A percentile compares a stretch with the other conserved stretches of the same genome.
Conservation (phyloP, 768 basidiomycete species). For the Hygrocybe coccinea region DNA sequence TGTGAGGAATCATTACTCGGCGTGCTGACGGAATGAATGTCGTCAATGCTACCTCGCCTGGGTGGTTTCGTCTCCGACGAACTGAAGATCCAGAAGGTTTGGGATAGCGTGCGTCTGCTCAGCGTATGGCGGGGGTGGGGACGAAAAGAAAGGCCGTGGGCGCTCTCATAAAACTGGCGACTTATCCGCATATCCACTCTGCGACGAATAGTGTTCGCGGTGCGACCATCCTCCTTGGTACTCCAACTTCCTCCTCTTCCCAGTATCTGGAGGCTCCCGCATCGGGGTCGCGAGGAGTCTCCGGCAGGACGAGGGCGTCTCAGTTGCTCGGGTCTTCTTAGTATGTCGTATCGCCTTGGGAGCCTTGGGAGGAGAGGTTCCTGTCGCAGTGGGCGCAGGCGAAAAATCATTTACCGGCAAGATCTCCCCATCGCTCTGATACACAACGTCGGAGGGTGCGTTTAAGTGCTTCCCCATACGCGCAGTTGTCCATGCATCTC, state of each 20-base stretch:
- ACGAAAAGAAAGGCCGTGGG: background rate
- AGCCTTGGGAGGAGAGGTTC: background rate
- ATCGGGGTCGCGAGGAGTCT: background rate
- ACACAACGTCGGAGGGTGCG: too few species aligned
- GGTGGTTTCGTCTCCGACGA: background rate
- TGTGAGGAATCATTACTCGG: background rate
- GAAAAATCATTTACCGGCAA: too few species aligned
- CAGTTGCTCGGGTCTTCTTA: background rate
- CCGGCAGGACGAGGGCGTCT: background rate
- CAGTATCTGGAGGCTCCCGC: background rate
- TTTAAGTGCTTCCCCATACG: too few species aligned
- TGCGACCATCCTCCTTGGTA: conserved; percentile 11
- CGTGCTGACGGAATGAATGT: background rate
- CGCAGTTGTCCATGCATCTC: too few species aligned
- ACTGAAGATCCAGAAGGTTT: background rate
- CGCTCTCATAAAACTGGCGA: too few species aligned
- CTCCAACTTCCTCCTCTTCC: background rate
- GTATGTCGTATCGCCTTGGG: background rate
- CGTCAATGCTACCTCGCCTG: background rate
- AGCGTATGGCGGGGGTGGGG: background rate
- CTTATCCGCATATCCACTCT: background rate
- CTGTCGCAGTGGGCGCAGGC: too few species aligned
- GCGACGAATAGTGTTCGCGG: background rate
- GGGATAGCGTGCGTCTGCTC: background rate
- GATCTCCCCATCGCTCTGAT: too few species aligned